Base-by-base conservation (phyloP, 371 early-diverging fungal genomes). In the Coemansia sp. region DNA sequence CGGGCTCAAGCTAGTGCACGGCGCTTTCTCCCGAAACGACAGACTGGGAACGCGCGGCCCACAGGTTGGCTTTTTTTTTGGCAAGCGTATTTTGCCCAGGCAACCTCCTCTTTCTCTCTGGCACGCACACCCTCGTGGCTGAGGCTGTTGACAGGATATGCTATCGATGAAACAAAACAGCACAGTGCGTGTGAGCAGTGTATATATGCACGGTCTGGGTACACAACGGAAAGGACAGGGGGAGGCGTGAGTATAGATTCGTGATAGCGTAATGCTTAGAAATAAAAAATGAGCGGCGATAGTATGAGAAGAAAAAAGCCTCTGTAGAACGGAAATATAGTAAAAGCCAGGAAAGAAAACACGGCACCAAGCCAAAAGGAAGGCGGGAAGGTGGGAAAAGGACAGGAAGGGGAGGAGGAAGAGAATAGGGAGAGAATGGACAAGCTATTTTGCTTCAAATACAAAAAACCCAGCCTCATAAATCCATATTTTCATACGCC, bases 1-100 rank as follows among this genome's bases (percentile, higher is more conserved):
- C 54, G 61, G 63, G 47, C 68, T 59, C 40, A 67, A 79, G 13
- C 66, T 68, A 49, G 56, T 58, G 49, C 69, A 65, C 35, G 67
- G 59, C 11, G 67, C n/a, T n/a, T n/a, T n/a, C n/a, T n/a, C n/a
- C n/a, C n/a, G n/a, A n/a, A n/a, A n/a, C n/a, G n/a, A n/a, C n/a
- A n/a, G n/a, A n/a, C n/a, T n/a, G n/a, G n/a, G n/a, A n/a, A n/a
- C n/a, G n/a, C n/a, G n/a, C n/a, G n/a, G n/a, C n/a, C n/a, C n/a
- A n/a, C n/a, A n/a, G n/a, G n/a, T n/a, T n/a, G n/a, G n/a, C n/a
- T n/a, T n/a, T n/a, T n/a, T n/a, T n/a, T n/a, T n/a, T n/a, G n/a
- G n/a, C n/a, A n/a, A n/a, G n/a, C n/a, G n/a, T n/a, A n/a, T n/a
- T n/a, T n/a, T n/a, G n/a, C n/a, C n/a, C n/a, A n/a, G n/a, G n/a